These are phyloP conservation scores for Raphanus hybrid DNA, from an alignment of 441 rosid genomes.

Conservation along the genomic window DNA sequence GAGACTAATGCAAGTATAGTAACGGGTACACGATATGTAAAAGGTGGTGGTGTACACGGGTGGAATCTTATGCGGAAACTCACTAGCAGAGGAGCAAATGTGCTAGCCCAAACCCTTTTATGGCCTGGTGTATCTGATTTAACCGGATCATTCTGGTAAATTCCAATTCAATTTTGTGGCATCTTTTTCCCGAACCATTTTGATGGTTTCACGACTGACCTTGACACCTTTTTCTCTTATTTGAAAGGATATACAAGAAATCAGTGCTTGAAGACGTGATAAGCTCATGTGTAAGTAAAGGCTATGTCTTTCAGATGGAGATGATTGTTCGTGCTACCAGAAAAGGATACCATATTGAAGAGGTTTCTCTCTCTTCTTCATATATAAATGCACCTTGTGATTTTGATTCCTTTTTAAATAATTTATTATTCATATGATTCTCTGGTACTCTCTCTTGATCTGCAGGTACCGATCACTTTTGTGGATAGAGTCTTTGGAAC, in stretches of 20 bases:
- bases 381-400: background rate
- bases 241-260: conserved; percentile 78
- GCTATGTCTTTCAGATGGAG: conserved; percentile 99
- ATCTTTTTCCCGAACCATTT: no score
- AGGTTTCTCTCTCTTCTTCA: conserved; percentile 43
- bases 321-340: conserved; percentile 98
- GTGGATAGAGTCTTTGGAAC: conserved; percentile 95
- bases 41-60: conserved; percentile 94
- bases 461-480: conserved; percentile 93
- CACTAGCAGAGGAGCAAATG: conserved; percentile 99
- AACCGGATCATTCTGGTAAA: conserved; percentile 95
- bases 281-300: conserved; percentile 85
- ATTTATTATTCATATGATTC: conserved; percentile 15
- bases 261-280: conserved; percentile 86
- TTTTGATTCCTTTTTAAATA: background rate
- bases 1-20: conserved; percentile 95
- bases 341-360: conserved; percentile 89
- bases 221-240: conserved; percentile 19
- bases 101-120: conserved; percentile 90
- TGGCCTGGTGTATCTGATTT: conserved; percentile 99
- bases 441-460: conserved; percentile 21
- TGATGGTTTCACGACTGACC: conserved; percentile 21
- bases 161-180: background rate
- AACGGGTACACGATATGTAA: conserved; percentile 92
- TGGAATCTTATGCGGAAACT: conserved; percentile 99